Conservation (phyloP, 768 basidiomycete genomes). For the Naganishia vaughanmartiniae region DNA sequence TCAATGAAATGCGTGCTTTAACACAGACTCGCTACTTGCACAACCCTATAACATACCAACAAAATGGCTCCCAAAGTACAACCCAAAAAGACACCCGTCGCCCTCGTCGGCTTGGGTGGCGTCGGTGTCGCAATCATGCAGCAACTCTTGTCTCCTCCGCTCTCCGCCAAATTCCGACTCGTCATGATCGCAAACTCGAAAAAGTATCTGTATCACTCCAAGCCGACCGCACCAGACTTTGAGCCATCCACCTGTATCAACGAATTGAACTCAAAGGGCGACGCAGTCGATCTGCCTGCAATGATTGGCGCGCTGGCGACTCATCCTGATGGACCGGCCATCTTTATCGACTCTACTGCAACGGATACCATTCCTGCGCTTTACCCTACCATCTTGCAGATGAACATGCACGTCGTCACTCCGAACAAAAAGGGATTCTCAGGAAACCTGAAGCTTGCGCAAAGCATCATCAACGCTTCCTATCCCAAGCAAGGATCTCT, state of each 20-base stretch:
- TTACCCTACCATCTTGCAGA: constrained; percentile 75
- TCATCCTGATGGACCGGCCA: constrained; percentile 53
- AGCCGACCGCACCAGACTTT: constrained; percentile 11
- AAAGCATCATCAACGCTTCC: constrained; percentile 62
- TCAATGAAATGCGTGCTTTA: background rate
- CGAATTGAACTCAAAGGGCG: constrained; percentile 54
- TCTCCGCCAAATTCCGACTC: constrained; percentile 53
- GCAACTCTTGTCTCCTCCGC: constrained; percentile 70
- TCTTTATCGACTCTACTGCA: constrained; percentile 89
- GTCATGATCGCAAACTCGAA: constrained; percentile 55
- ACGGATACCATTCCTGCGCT: constrained; percentile 72
- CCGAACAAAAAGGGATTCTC: constrained; percentile 98
- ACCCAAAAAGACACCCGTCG: constrained; percentile 56
- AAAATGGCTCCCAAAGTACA: constrained; percentile 6
- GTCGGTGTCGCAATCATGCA: constrained; percentile 83
- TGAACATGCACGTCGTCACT: constrained; percentile 82
- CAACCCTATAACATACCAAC: background rate
- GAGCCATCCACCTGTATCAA: constrained; percentile 33
- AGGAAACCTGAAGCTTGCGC: constrained; percentile 65
- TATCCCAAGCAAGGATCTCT: constrained; percentile 58
- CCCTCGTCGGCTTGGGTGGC: constrained; percentile 85
- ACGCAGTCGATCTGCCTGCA: constrained; percentile 58
- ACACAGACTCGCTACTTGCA: background rate
- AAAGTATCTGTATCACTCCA: constrained; percentile 42
- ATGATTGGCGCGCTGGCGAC: constrained; percentile 50